phyloP scores from a whole-genome alignment of 345 rosid species.

The Rhizophora apiculata region DNA sequence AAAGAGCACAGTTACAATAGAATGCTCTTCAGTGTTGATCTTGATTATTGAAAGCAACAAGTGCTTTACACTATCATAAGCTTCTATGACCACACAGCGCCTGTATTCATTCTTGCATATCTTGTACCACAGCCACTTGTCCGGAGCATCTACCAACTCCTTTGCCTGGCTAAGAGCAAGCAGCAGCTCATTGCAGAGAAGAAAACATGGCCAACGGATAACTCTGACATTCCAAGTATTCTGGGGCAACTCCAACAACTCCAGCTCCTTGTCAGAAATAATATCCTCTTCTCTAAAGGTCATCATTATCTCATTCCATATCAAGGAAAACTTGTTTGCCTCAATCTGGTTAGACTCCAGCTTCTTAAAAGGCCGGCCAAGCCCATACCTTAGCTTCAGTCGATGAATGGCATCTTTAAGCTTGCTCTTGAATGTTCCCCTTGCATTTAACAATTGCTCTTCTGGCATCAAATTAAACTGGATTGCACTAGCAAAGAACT shows the following conservation, averaged over 20 bases:
- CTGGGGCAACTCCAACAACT: constrained; percentile 82
- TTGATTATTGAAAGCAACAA: constrained; percentile 65
- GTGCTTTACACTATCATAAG: constrained; percentile 79
- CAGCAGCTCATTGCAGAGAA: constrained; percentile 89
- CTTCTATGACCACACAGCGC: constrained; percentile 88
- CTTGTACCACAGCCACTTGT: constrained; percentile 94
- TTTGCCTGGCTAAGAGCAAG: constrained; percentile 94
- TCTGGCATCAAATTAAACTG: constrained; percentile 98
- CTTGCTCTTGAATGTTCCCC: constrained; percentile 74
- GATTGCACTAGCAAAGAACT: constrained; percentile 95
- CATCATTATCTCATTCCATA: constrained; percentile 88
- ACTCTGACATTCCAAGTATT: constrained; percentile 89
- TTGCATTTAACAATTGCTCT: constrained; percentile 81
- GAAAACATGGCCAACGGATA: constrained; percentile 93
- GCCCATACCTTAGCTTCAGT: constrained; percentile 88
- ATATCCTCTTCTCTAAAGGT: constrained; percentile 97
- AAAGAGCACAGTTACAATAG: constrained; percentile 64
- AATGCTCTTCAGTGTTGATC: constrained; percentile 76
- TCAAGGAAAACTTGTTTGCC: constrained; percentile 88
- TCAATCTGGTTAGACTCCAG: constrained; percentile 92
- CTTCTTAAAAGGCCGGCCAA: constrained; percentile 86
- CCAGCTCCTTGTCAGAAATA: constrained; percentile 81
- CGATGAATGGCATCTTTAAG: constrained; percentile 76
- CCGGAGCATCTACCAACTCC: constrained; percentile 91
- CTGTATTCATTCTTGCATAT: constrained; percentile 87